Evolutionary conservation across 768 basidiomycete genomes (phyloP).

Genomic region (Trametes sanguinea): DNA sequence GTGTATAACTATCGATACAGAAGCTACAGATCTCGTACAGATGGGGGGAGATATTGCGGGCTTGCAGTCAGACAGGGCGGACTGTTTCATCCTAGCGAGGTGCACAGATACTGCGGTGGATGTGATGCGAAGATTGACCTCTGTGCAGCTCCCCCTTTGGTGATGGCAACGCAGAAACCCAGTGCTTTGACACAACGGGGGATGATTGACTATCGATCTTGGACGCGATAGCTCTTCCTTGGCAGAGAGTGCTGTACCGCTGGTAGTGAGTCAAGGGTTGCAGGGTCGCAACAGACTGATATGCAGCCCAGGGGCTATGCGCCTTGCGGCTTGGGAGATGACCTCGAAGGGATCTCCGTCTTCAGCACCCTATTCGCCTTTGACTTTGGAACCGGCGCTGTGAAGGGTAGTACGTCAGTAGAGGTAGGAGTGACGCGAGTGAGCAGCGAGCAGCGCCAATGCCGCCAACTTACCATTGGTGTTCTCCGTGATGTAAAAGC

Average conservation of each 20-base stretch:
- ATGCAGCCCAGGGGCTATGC: not conserved
- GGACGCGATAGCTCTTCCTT: too few relatives aligned
- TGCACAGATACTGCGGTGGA: too few relatives aligned
- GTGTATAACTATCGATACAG: conserved; percentile 7
- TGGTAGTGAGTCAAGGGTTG: not conserved
- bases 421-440: not conserved
- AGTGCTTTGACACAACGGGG: too few relatives aligned
- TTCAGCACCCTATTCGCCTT: conserved; percentile 86
- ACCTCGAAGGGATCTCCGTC: conserved; percentile 59
- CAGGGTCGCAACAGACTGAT: not conserved
- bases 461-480: conserved; percentile 62
- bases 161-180: too few relatives aligned
- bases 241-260: too few relatives aligned
- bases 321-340: conserved; percentile 9
- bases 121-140: too few relatives aligned
- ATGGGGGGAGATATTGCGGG: not conserved
- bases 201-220: too few relatives aligned
- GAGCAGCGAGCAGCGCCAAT: too few relatives aligned
- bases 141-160: too few relatives aligned
- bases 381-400: conserved; percentile 89
- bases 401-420: not conserved
- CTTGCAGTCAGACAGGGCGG: too few relatives aligned
- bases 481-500: conserved; percentile 87
- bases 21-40: not conserved
- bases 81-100: too few relatives aligned